Base-by-base conservation (phyloP, 441 rosid species). In the Adansonia rubrostipa region DNA sequence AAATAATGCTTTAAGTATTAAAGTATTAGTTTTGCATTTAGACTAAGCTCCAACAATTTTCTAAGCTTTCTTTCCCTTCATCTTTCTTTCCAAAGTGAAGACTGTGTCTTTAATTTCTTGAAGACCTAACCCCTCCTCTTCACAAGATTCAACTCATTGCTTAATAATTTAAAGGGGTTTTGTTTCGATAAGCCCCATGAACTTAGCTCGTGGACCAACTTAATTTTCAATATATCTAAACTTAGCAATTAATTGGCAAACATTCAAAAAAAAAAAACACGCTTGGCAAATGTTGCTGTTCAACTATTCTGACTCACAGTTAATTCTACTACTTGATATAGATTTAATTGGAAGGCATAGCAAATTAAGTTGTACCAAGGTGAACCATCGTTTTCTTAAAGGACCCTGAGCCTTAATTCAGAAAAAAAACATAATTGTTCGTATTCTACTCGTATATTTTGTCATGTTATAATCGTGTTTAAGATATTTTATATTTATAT, bases 21-120 rank as follows among this genome's bases (percentile, higher is more conserved):
- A 19, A 9, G 17, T 71, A 56, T 62, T 71, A 11, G 74, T 54
- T 60, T 78, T 53, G 72, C 56, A 60, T 17, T 83, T 77, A 74
- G 80, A 69, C 63, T 77, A 50, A 66, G 82, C 20, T 76, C 78
- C 74, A 45, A 42, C 62, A 64, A 28, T 51, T 81, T 20, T 79
- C 76, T 58, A 24, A 19, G 61, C 70, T 65, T 73, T 82, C 20
- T 13, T 19, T 77, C 9, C 22, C 58, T 51, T 74, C 78, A 36
- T 68, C 68, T 48, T 66, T 36, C 78, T 68, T n/a, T 51, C 79
- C 70, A 53, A 22, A 48, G 81, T 73, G 71, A 70, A 63, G 74
- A 69, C 76, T 24, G 24, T 77, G 84, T 81, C 82, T 73, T 79
- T 36, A 60, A 60, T 60, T 66, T 81, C 75, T 76, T 61, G 77